phyloP scores from a whole-genome alignment of 2,329 filamentous ascomycete species.

The Trichophyton simii region DNA sequence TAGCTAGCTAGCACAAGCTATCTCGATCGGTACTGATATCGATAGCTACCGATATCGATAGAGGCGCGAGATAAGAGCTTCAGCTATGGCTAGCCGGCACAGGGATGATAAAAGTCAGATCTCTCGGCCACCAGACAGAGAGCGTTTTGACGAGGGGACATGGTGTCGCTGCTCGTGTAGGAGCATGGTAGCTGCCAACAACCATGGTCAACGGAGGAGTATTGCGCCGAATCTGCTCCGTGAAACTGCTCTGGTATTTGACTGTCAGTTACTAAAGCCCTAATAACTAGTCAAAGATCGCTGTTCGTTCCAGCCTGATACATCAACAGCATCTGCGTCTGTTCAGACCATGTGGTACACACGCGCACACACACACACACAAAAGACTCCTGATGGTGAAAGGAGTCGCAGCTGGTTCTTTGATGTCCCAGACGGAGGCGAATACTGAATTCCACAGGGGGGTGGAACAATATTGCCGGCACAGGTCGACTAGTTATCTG shows the following conservation, averaged over 20 bases:
- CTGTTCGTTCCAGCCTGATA: no score
- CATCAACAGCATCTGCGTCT: neutral
- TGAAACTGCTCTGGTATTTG: neutral
- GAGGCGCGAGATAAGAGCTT: neutral
- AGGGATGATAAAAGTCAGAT: neutral
- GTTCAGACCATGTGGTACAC: neutral
- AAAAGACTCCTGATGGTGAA: no score
- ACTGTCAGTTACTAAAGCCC: neutral
- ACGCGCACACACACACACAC: no score
- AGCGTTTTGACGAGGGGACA: neutral
- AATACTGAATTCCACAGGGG: neutral
- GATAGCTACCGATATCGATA: neutral
- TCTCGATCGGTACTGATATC: neutral
- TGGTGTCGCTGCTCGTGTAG: neutral
- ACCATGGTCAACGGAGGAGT: neutral
- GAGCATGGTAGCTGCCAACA: neutral
- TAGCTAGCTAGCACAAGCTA: neutral
- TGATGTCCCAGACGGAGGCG: neutral
- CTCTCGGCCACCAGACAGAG: neutral
- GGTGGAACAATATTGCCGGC: neutral
- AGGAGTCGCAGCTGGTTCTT: neutral
- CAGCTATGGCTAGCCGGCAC: neutral
- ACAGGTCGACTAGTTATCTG: neutral
- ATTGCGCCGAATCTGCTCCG: no score
- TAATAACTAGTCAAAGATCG: neutral